Evolutionary conservation across 1,284 basidiomycete genomes (phyloP).

Genomic region (Ustilago tritici): DNA sequence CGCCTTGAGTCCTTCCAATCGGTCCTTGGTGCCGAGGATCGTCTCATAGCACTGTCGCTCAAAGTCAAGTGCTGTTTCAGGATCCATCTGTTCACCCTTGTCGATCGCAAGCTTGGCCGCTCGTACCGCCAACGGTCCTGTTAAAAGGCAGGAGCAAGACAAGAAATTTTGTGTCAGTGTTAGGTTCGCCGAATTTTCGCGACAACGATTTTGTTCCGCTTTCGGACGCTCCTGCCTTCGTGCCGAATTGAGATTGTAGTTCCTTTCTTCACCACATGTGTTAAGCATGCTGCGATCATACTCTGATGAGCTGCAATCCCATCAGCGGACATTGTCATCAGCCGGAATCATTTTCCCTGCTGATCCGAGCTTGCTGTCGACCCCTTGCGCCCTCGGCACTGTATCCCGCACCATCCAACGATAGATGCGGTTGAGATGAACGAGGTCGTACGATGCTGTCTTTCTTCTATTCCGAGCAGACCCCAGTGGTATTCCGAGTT

Average conservation of each 20-base stretch:
- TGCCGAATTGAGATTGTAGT: constrained; percentile 14
- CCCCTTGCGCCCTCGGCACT: constrained; percentile 13
- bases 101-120: constrained; percentile 91
- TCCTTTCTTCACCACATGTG: constrained; percentile 3
- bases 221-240: neutral
- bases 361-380: constrained; percentile 1
- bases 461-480: constrained; percentile 1
- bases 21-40: constrained; percentile 82
- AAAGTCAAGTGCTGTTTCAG: constrained; percentile 80
- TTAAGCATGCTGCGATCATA: neutral
- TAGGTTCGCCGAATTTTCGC: constrained; percentile 3
- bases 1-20: constrained; percentile 85
- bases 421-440: neutral
- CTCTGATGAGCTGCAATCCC: constrained; percentile 6
- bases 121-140: constrained; percentile 86
- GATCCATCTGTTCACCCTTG: constrained; percentile 79
- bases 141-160: neutral
- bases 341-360: neutral
- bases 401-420: constrained; percentile 1
- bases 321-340: neutral
- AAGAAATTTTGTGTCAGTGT: constrained; percentile 3
- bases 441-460: constrained; percentile 14
- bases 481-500: constrained; percentile 5
- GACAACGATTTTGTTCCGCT: constrained; percentile 6
- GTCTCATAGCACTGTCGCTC: constrained; percentile 87